Evolutionary conservation across 331 rosid genomes (phyloP), one percentile per base, ranked within the genome.

Genomic region (Pyracantha coccinea): DNA sequence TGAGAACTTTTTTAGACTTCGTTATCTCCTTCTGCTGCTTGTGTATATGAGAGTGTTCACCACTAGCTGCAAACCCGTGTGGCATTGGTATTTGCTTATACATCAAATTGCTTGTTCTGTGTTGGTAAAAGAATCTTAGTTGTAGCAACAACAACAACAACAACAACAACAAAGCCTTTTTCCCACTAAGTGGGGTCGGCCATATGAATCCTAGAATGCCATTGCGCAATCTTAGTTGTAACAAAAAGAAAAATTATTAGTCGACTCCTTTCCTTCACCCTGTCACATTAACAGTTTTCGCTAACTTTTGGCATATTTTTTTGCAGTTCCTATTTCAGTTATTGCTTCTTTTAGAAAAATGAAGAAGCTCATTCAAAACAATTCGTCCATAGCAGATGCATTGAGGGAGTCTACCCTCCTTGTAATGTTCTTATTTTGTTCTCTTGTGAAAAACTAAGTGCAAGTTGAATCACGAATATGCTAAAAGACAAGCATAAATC

Each of bases 261-360:
- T 17, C 4, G 28, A 11, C 28, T 35, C 17, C 70, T 66, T 66
- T 66, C 7, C 52, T 66, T 13, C n/a, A 11, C 15, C n/a, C 41
- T n/a, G 29, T 33, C 7, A n/a, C 33, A 35, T 66, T 54, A 16
- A n/a, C 69, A 57, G 25, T 59, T 21, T 58, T 44, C 47, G 10
- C 27, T 64, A 41, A n/a, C 23, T 53, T 62, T 72, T 59, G 68
- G 69, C 54, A 52, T 72, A 38, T 75, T 7, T 41, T 79, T 77
- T 62, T 83, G 93, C 93, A 95, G 98, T 95, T 86, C 92, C 97
- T 28, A 20, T 90, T 53, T 74, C 91, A 58, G 81, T 86, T 44
- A 75, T 95, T 80, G 94, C 94, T 77, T 83, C 98, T 77, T 95
- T 92, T 83, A 95, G 83, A 76, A 95, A 90, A 85, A 83, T 90